A percentile compares a stretch with the other conserved stretches of the same genome.
phyloP scores from a whole-genome alignment of 2,329 filamentous ascomycete species.

The Colletotrichum gloeosporioides region DNA sequence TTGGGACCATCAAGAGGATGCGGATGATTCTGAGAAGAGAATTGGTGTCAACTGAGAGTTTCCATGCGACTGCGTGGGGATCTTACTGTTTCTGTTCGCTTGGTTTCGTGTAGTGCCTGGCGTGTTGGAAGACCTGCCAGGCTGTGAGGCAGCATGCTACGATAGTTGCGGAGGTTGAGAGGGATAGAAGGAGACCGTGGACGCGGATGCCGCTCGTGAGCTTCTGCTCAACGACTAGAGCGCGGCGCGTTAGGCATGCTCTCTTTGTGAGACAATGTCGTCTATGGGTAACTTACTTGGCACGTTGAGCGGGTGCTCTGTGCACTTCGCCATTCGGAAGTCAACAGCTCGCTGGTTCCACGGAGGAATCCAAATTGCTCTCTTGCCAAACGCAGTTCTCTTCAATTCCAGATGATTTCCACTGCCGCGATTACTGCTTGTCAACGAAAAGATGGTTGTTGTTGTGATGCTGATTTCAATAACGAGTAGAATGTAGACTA shows the following conservation, averaged over 20 bases:
- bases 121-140: background rate
- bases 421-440: background rate
- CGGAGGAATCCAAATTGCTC: background rate
- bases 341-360: background rate
- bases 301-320: background rate
- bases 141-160: background rate
- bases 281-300: background rate
- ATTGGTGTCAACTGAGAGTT: background rate
- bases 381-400: background rate
- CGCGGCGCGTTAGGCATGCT: background rate
- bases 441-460: background rate
- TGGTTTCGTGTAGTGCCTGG: background rate
- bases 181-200: background rate
- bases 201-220: background rate
- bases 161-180: background rate
- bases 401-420: background rate
- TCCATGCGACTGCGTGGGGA: rapidly evolving
- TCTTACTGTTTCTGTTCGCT: background rate
- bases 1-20: background rate
- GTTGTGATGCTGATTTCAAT: background rate
- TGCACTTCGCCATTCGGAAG: background rate
- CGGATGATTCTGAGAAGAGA: background rate
- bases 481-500: background rate
- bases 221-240: background rate
- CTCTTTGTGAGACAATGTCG: background rate